A percentile compares a stretch with the other conserved stretches of the same genome.
phyloP scores from a whole-genome alignment of 2,329 filamentous ascomycete genomes.

The Akanthomyces lecanii region DNA sequence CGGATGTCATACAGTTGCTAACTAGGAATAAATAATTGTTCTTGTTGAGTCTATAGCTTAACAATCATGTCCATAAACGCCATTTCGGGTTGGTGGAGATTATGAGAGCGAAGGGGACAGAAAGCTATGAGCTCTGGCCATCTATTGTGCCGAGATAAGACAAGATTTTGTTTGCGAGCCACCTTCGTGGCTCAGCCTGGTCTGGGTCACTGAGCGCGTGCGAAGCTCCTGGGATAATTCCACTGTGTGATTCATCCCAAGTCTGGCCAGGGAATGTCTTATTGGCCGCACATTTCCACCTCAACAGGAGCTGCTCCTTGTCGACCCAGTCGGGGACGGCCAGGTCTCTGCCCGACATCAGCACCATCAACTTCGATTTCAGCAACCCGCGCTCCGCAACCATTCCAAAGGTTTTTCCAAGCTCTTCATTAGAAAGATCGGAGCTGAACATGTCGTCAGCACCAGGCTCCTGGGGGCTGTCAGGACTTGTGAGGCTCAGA shows the following conservation, averaged over 20 bases:
- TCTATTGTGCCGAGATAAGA: background rate
- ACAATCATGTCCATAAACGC: too few species aligned
- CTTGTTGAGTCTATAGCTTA: too few species aligned
- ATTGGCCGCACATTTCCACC: slow-evolving; percentile 39
- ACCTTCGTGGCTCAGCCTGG: slow-evolving; percentile 36
- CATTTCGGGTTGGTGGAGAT: too few species aligned
- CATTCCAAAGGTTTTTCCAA: slow-evolving; percentile 53
- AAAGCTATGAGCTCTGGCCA: background rate
- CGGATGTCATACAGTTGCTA: too few species aligned
- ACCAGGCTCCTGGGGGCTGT: slow-evolving; percentile 45
- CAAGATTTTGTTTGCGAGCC: background rate
- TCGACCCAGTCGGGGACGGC: slow-evolving; percentile 39
- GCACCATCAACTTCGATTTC: slow-evolving; percentile 35
- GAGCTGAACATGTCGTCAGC: slow-evolving; percentile 64
- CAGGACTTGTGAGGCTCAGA: slow-evolving; percentile 44
- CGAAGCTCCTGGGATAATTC: slow-evolving; percentile 42
- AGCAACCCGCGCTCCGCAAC: slow-evolving; percentile 34
- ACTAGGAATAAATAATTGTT: too few species aligned
- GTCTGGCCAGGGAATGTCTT: slow-evolving; percentile 29
- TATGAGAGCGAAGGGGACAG: too few species aligned
- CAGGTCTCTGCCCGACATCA: slow-evolving; percentile 44
- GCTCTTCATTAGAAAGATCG: slow-evolving; percentile 48
- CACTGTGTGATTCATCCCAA: slow-evolving; percentile 46
- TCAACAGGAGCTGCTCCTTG: slow-evolving; percentile 37
- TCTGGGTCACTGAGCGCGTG: slow-evolving; percentile 46